These are phyloP conservation scores for Rhodotorula babjevae DNA, from an alignment of 768 basidiomycete genomes.

Conservation along the genomic window DNA sequence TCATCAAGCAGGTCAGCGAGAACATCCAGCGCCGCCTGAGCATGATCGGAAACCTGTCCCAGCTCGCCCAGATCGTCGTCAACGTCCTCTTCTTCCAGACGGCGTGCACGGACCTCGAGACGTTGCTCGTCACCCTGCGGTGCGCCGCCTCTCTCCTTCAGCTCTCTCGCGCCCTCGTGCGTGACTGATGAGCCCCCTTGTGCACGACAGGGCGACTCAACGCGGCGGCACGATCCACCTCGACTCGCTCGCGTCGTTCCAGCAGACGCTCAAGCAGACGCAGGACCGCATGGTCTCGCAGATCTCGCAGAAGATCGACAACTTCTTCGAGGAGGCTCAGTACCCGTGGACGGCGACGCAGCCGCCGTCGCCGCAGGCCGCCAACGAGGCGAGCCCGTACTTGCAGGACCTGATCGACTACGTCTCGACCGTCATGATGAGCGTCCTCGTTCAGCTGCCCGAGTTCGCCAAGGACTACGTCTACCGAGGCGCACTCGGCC, in stretches of 20 bases:
- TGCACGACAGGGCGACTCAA: slow-evolving; percentile 62
- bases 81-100: slow-evolving; percentile 88
- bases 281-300: slow-evolving; percentile 70
- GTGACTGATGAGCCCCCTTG: neutral
- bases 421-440: slow-evolving; percentile 89
- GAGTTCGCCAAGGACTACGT: slow-evolving; percentile 72
- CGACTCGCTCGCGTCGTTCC: slow-evolving; percentile 56
- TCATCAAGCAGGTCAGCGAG: slow-evolving; percentile 68
- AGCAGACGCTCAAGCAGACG: slow-evolving; percentile 63
- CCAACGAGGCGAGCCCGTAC: slow-evolving; percentile 75
- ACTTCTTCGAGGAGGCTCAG: slow-evolving; percentile 90
- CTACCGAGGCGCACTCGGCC: slow-evolving; percentile 78
- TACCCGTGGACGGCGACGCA: slow-evolving; percentile 75
- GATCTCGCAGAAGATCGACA: slow-evolving; percentile 85
- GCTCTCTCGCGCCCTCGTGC: neutral
- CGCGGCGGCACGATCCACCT: slow-evolving; percentile 63
- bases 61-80: slow-evolving; percentile 85
- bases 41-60: slow-evolving; percentile 72
- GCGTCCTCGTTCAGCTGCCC: slow-evolving; percentile 64
- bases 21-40: slow-evolving; percentile 69
- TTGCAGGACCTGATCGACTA: slow-evolving; percentile 92
- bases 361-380: slow-evolving; percentile 50
- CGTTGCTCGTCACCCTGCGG: slow-evolving; percentile 73
- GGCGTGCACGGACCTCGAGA: slow-evolving; percentile 77
- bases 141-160: slow-evolving; percentile 22